Conservation (phyloP, 768 basidiomycete genomes). For the Kwoniella heveanensis region DNA sequence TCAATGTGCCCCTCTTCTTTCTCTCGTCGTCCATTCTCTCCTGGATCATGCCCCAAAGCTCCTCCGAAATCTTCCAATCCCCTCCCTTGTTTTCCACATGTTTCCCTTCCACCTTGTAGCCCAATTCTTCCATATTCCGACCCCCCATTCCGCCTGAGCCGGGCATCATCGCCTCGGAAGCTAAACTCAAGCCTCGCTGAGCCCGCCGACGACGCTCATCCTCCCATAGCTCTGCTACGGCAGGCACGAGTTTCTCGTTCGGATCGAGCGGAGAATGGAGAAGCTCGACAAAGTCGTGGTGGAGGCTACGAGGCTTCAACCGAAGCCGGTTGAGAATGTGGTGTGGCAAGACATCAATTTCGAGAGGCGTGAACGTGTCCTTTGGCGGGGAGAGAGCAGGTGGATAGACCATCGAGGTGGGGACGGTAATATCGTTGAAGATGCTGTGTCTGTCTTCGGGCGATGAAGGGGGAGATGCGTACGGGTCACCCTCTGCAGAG, state of each 20-base stretch:
- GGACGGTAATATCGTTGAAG: slow-evolving; percentile 52
- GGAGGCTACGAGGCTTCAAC: slow-evolving; percentile 67
- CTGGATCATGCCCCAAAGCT: slow-evolving; percentile 74
- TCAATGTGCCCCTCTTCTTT: slow-evolving; percentile 46
- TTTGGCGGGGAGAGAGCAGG: slow-evolving; percentile 45
- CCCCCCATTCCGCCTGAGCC: slow-evolving; percentile 63
- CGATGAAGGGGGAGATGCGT: slow-evolving; percentile 34
- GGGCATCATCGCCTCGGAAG: slow-evolving; percentile 68
- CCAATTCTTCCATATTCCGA: slow-evolving; percentile 42
- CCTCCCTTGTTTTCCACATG: slow-evolving; percentile 66
- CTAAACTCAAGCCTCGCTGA: slow-evolving; percentile 69
- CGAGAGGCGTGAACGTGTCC: slow-evolving; percentile 61
- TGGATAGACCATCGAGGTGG: slow-evolving; percentile 41
- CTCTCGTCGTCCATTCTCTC: slow-evolving; percentile 64
- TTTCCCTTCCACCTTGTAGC: slow-evolving; percentile 58
- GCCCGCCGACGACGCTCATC: slow-evolving; percentile 80
- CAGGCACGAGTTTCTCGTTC: slow-evolving; percentile 74
- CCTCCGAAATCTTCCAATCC: slow-evolving; percentile 60
- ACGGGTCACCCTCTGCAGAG: slow-evolving; percentile 51
- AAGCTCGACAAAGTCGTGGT: slow-evolving; percentile 69
- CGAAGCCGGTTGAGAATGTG: slow-evolving; percentile 82
- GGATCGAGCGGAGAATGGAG: slow-evolving; percentile 59
- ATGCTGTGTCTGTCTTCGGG: slow-evolving; percentile 18
- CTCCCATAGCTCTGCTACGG: slow-evolving; percentile 93
- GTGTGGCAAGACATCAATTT: slow-evolving; percentile 78